These are phyloP conservation scores for Melampsora americana DNA, from an alignment of 1,284 basidiomycete species.

Conservation along the genomic window DNA sequence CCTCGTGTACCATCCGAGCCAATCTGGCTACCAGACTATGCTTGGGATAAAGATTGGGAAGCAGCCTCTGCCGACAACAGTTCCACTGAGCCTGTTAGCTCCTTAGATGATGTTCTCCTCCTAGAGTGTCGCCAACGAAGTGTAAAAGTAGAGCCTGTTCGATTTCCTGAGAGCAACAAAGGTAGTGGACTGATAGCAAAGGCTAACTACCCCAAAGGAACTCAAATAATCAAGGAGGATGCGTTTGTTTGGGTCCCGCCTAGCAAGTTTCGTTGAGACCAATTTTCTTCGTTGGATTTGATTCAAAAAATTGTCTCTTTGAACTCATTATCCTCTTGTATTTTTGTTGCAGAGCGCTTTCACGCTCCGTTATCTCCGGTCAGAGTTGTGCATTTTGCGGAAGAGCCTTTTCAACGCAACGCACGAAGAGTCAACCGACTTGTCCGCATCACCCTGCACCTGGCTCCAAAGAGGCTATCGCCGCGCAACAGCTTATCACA, in stretches of 20 bases:
- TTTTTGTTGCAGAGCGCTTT: neutral
- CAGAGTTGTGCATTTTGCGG: slow-evolving; percentile 42
- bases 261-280: slow-evolving; percentile 22
- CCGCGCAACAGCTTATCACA: slow-evolving; percentile 34
- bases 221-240: slow-evolving; percentile 43
- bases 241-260: slow-evolving; percentile 43
- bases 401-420: slow-evolving; percentile 35
- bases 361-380: slow-evolving; percentile 36
- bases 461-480: slow-evolving; percentile 43
- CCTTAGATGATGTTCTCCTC: slow-evolving; percentile 30
- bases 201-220: slow-evolving; percentile 20
- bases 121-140: slow-evolving; percentile 35
- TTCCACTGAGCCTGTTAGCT: slow-evolving; percentile 35
- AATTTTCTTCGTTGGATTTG: neutral
- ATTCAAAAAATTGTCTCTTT: neutral
- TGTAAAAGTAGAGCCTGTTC: slow-evolving; percentile 42
- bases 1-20: slow-evolving; percentile 33
- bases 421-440: slow-evolving; percentile 24
- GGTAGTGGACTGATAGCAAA: slow-evolving; percentile 42
- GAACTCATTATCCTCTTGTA: neutral
- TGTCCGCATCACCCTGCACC: slow-evolving; percentile 44
- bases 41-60: slow-evolving; percentile 44
- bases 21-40: slow-evolving; percentile 40
- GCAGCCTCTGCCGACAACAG: slow-evolving; percentile 29
- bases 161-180: slow-evolving; percentile 41